Evolutionary conservation across 352 stramenopile species (phyloP).

Genomic region (Peronospora destructor): DNA sequence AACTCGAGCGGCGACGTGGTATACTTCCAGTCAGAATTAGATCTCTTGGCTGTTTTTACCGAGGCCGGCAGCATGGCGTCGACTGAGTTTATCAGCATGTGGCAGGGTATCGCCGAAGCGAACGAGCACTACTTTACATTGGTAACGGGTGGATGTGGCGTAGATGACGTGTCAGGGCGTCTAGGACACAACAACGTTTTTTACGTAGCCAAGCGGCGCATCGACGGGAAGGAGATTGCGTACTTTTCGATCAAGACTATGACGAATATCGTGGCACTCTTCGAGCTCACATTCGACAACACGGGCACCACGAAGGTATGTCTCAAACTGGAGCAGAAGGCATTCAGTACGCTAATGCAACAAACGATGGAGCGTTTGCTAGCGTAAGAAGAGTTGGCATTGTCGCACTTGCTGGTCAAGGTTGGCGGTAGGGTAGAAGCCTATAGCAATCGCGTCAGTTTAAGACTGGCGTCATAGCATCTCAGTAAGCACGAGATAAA

Average conservation of each 20-base stretch:
- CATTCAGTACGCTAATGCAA: slow-evolving; percentile 86
- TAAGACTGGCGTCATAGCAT: not conserved
- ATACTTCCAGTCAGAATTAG: slow-evolving; percentile 93
- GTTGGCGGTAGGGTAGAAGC: too few relatives aligned
- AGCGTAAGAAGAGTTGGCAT: slow-evolving; percentile 20
- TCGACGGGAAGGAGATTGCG: slow-evolving; percentile 92
- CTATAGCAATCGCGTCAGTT: too few relatives aligned
- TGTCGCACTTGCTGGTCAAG: too few relatives aligned
- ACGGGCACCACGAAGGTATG: slow-evolving; percentile 89
- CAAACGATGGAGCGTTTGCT: slow-evolving; percentile 80
- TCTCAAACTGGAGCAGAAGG: slow-evolving; percentile 90
- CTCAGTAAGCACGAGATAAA: too few relatives aligned
- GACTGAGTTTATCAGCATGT: slow-evolving; percentile 90
- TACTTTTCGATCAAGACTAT: slow-evolving; percentile 94
- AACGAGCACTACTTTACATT: slow-evolving; percentile 93
- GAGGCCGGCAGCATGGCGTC: slow-evolving; percentile 86
- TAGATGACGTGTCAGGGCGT: slow-evolving; percentile 83
- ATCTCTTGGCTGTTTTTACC: slow-evolving; percentile 87
- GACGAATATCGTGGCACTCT: slow-evolving; percentile 88
- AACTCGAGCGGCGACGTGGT: slow-evolving; percentile 89
- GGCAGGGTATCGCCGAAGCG: slow-evolving; percentile 93
- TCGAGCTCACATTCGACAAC: slow-evolving; percentile 94
- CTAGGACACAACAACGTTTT: slow-evolving; percentile 90
- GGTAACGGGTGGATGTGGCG: slow-evolving; percentile 46
- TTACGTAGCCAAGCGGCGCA: slow-evolving; percentile 90